Base-by-base conservation (phyloP, 345 rosid genomes). In the Gossypium thurberi region DNA sequence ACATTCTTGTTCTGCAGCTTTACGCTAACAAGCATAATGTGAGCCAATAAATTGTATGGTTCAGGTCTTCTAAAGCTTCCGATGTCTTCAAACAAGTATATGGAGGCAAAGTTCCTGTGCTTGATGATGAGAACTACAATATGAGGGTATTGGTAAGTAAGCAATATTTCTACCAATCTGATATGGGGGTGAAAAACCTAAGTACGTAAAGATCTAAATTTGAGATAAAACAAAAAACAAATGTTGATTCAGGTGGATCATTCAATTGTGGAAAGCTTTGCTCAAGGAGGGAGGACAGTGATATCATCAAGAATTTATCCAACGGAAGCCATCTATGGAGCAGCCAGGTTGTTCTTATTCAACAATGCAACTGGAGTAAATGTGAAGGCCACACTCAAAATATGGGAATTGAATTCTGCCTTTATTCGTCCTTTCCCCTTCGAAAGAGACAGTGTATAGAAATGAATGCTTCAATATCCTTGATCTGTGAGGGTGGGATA, bases 241-340 rank as follows among this genome's bases (percentile, higher is more conserved):
- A 26, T 56, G 18, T 21, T 56, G 20, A 8, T 74, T 47, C 79
- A 91, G 98, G 97, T 94, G 17, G 98, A 94, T 83, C 98, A 94
- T 84, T 94, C 98, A 10, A 92, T 94, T 47, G 87, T 95, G 37
- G 99, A 95, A 77, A 90, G 88, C 75, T 95, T 87, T 37, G 96
- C 74, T 1, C 99, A 90, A 80, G 93, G 97, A 70, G 99, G 99
- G 20, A 83, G 99, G 76, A 87, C 81, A 33, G 92, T 88, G 7
- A 88, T 91, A 26, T 81, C 99, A 1, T 91, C 98, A 14, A 84
- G 99, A 65, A 81, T 95, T 3, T 95, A 92, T 71, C 99, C 98
- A 18, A 95, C 99, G 3, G 75, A 82, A 60, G 99, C 99, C 15
- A 91, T 95, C 20, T 88, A 90, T 57, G 96, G 97, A 74, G 89